A percentile compares a stretch with the other conserved stretches of the same genome.
Evolutionary conservation across 257 asterid genomes (phyloP).

Genomic region (Nicotiana benthamiana): DNA sequence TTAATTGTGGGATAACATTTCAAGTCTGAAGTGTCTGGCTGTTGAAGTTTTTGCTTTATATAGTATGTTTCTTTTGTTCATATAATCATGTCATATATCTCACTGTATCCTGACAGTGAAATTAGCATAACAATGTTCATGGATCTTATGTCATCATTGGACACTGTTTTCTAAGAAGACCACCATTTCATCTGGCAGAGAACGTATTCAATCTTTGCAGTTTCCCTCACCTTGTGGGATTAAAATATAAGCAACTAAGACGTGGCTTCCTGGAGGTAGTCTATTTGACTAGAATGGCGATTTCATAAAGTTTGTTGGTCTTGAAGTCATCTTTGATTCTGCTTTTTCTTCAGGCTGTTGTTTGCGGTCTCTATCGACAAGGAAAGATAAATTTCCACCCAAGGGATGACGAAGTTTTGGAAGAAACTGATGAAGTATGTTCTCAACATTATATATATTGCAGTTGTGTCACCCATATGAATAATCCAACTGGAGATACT

Average conservation of each 20-base stretch:
- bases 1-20: background rate
- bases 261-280: conserved; percentile 87
- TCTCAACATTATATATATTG: background rate
- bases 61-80: background rate
- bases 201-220: conserved; percentile 88
- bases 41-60: background rate
- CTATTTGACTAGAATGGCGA: background rate
- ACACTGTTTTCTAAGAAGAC: conserved; percentile 4
- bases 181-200: conserved; percentile 47
- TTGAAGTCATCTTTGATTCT: background rate
- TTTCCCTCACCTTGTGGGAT: conserved; percentile 72
- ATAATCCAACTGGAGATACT: background rate
- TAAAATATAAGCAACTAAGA: conserved; percentile 63
- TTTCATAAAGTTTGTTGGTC: background rate
- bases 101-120: background rate
- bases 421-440: conserved; percentile 70
- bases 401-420: conserved; percentile 63
- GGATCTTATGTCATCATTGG: background rate
- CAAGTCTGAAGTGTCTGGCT: background rate
- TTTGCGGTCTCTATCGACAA: conserved; percentile 74
- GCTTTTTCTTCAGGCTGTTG: conserved; percentile 51
- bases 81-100: background rate
- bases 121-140: background rate
- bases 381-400: conserved; percentile 86
- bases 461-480: background rate